A percentile compares a stretch with the other conserved stretches of the same genome.
These are phyloP conservation scores for Fusarium euwallaceae DNA, from an alignment of 2,329 filamentous ascomycete species.

Conservation along the genomic window DNA sequence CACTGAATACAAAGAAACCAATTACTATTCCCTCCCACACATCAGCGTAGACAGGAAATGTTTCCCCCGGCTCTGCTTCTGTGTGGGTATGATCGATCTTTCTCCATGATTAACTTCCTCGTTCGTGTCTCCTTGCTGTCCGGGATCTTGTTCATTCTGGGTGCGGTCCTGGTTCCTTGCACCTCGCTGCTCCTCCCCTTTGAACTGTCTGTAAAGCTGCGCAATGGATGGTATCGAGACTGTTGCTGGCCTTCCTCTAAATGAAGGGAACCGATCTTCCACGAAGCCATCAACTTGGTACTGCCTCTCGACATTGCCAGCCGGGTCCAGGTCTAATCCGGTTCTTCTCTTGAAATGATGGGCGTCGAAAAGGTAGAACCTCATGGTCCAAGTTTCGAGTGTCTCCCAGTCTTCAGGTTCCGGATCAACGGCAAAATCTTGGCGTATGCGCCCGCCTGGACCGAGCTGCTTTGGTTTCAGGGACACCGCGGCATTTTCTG, in stretches of 20 bases:
- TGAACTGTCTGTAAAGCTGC: background rate
- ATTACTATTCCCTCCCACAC: background rate
- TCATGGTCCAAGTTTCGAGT: no score
- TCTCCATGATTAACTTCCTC: background rate
- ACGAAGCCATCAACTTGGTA: background rate
- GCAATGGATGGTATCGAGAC: background rate
- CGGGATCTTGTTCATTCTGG: background rate
- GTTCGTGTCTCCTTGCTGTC: background rate
- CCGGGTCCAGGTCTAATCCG: background rate
- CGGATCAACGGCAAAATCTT: background rate
- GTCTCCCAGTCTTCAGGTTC: no score
- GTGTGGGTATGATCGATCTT: background rate
- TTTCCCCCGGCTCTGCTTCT: background rate
- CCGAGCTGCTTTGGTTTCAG: no score
- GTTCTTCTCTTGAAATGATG: background rate
- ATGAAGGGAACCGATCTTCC: background rate
- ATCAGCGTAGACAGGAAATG: background rate
- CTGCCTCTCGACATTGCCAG: background rate
- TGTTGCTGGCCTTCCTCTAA: background rate
- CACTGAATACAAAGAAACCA: background rate
- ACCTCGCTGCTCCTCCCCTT: background rate
- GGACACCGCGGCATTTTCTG: no score
- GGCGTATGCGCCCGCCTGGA: background rate
- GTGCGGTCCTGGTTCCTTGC: background rate
- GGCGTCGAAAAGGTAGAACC: background rate